Evolutionary conservation across 2,329 filamentous ascomycete genomes (phyloP), one percentile per base, ranked within the genome.

Genomic region (Claviceps humidiphila): DNA sequence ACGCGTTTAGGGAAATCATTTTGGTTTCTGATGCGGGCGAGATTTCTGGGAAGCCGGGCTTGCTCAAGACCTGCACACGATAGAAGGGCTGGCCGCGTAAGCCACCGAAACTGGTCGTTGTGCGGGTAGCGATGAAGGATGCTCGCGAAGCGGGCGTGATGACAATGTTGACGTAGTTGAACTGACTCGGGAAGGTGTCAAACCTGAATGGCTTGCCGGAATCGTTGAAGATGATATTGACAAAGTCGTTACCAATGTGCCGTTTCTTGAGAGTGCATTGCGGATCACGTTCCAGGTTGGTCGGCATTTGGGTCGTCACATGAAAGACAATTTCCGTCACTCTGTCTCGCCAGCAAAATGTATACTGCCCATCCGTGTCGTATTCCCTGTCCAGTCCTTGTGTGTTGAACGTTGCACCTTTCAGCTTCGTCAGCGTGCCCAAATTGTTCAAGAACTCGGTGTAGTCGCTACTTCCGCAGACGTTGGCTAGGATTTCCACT

Each of bases 181-280:
- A 95, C 53, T 91, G 86, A 0, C 89, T 94, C 0, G 89, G 89
- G 60, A 98, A 95, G 0, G 88, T 95, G 64, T 95, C 81, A 64
- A 95, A 95, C 51, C 80, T 78, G 71, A 95, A 97, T 0, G 87
- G 85, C 47, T 84, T 68, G n/a, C 93, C 91, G 2, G 90, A 96
- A 62, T 95, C 89, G 66, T 98, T 98, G 76, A 94, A 98, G 53
- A 98, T 85, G 59, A 98, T 95, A 64, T 95, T 97, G 64, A 98
- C 93, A 66, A 88, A 95, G 67, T 97, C 93, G 63, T 98, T 98
- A 53, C 93, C 93, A 55, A 97, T 93, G 63, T 97, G 94, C 2
- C 83, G 78, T 69, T 98, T 98, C 73, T 98, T 98, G 65, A 81
- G 77, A 56, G 84, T 82, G 62, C 85, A 89, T 56, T 81, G 77